These are phyloP conservation scores for Micromonas commoda DNA, from an alignment of 139 green algal species.

Conservation along the genomic window DNA sequence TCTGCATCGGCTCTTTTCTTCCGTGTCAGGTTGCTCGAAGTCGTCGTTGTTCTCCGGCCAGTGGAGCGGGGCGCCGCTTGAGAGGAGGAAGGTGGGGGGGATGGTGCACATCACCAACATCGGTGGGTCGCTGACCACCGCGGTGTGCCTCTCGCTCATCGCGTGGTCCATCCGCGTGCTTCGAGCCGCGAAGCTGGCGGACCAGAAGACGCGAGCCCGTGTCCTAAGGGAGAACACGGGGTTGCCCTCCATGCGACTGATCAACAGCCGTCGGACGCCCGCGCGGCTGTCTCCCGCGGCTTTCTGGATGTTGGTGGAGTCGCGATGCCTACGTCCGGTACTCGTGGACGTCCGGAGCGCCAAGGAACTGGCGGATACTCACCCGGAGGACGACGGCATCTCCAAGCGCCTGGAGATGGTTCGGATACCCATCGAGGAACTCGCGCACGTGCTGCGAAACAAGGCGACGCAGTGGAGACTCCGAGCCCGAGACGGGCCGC, in stretches of 20 bases:
- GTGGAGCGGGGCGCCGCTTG: neutral
- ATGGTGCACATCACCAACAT: slow-evolving; percentile 22
- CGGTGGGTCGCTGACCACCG: slow-evolving; percentile 9
- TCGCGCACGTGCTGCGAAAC: slow-evolving; percentile 3
- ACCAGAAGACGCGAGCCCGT: neutral
- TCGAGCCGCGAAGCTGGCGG: neutral
- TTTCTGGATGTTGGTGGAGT: slow-evolving; percentile 13
- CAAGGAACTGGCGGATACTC: neutral
- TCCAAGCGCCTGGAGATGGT: neutral
- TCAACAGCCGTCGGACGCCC: neutral
- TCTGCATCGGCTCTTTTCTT: too few relatives aligned
- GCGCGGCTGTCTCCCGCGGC: neutral
- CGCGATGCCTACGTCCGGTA: neutral
- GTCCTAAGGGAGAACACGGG: too few relatives aligned
- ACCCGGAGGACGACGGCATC: neutral
- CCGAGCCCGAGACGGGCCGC: neutral
- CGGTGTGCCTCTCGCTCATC: slow-evolving; percentile 25
- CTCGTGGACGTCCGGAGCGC: slow-evolving; percentile 7
- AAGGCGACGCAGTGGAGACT: neutral
- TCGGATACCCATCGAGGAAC: neutral
- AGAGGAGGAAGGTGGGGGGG: neutral
- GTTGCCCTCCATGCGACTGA: neutral
- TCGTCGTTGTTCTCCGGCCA: neutral
- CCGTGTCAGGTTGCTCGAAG: neutral
- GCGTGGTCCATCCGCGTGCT: slow-evolving; percentile 21